Evolutionary conservation across 148 eudicot genomes (phyloP), one percentile per base, ranked within the genome.

Genomic region (Amaranthus hypochondriacus): DNA sequence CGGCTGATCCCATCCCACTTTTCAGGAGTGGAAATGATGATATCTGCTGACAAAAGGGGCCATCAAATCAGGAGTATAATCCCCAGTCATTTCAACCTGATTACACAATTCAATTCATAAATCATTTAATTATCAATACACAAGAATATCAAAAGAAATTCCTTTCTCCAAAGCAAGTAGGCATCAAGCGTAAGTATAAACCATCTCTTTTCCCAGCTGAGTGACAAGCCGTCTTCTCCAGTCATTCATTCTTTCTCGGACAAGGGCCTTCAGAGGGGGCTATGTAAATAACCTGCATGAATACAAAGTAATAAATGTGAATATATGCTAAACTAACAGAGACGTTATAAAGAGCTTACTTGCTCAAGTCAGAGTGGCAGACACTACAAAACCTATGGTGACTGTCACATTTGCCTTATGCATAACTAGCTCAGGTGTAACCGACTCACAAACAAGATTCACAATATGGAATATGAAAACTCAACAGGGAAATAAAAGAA

Each of bases 1-100:
- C 98, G 98, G 85, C 98, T 95, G 76, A 95, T 95, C 60, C 98
- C 98, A 89, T 95, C 98, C 98, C 98, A 95, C 76, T 95, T 95
- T 78, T 95, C 98, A 76, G 98, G 98, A 78, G 98, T 95, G 56
- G 97, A 90, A 71, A 95, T 95, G 71, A 95, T 95, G 68, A 95
- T 95, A 80, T 95, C 98, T 9, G 98, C 97, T 71, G 97, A 89
- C 74, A 89, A 72, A 75, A 95, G 90, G n/a, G 74, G 98, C 98
- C 85, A 81, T 80, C 82, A 95, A 59, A 84, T 95, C 98, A 56
- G 98, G 98, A 60, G 97, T 92, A 76, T 81, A 90, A 81, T 95
- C 98, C 68, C 98, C 98, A 7, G 98, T 95, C 98, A 95, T 89
- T 84, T 95, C 98, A 83, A 92, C 98, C 98, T 94, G 88, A 79